Conservation (phyloP, 768 basidiomycete genomes). For the Tephrocybe sp. region DNA sequence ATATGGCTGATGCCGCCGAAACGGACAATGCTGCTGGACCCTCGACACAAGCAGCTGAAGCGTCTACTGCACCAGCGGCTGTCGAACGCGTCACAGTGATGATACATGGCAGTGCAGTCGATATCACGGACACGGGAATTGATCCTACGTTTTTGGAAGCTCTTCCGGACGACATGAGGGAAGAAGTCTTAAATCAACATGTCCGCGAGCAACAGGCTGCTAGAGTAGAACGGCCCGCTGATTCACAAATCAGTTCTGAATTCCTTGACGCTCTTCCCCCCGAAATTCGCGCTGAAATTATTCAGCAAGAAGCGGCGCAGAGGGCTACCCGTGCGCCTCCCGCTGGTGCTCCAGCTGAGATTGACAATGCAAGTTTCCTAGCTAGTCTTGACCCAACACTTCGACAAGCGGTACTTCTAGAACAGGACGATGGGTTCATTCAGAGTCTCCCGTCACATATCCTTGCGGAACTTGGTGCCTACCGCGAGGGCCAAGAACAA, state of each 20-base stretch:
- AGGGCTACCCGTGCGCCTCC: constrained; percentile 52
- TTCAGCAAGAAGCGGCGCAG: constrained; percentile 91
- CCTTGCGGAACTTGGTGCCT: constrained; percentile 77
- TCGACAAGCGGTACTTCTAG: constrained; percentile 87
- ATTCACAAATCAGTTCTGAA: constrained; percentile 90
- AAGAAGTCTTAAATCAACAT: constrained; percentile 97
- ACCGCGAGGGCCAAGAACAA: constrained; percentile 52
- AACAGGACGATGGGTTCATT: constrained; percentile 83
- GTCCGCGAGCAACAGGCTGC: constrained; percentile 88
- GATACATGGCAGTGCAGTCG: constrained; percentile 90
- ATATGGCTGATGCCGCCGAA: constrained; percentile 15
- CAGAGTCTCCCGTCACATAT: constrained; percentile 81
- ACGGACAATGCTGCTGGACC: constrained; percentile 36
- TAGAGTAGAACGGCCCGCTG: constrained; percentile 66
- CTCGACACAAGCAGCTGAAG: constrained; percentile 18
- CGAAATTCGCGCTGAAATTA: constrained; percentile 94
- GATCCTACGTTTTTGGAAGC: constrained; percentile 98
- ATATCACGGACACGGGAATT: constrained; percentile 98
- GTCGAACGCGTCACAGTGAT: constrained; percentile 77
- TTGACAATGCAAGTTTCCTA: constrained; percentile 89
- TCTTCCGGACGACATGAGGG: constrained; percentile 96
- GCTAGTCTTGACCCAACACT: constrained; percentile 88
- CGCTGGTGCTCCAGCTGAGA: constrained; percentile 60
- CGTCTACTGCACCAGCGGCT: constrained; percentile 24
- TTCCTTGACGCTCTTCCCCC: constrained; percentile 96